Base-by-base conservation (phyloP, 225 moss, liverwort and hornwort species). In the Thuidium tamariscinum region DNA sequence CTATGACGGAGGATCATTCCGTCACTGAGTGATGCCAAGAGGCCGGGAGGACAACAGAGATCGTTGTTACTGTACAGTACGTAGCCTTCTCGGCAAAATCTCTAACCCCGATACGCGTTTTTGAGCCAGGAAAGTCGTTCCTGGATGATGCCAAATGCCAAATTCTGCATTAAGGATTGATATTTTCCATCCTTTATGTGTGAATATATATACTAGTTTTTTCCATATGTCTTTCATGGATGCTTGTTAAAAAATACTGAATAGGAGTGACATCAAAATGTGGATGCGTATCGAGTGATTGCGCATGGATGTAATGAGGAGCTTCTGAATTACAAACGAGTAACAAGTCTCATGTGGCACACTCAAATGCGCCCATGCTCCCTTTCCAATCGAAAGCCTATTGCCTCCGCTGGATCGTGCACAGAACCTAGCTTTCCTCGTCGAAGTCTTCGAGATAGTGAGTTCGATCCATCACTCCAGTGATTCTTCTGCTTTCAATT, bases 401-500 rank as follows among this genome's bases (percentile, higher is more conserved):
- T 65, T 86, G 80, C 51, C n/a, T 75, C 64, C 36, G 30, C 49
- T 61, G 60, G 44, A 56, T 76, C 77, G 68, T 49, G 68, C 61
- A 62, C 22, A 68, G 68, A 57, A 80, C 55, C 29, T 73, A 76
- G 41, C 41, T 79, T 77, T 64, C 85, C 70, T 80, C 49, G 48
- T 83, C 55, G 60, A 82, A 83, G 65, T 41, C 30, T 69, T 41
- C 39, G 49, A 57, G 63, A 70, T 64, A 34, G 32, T 80, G 46
- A 67, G 61, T 42, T n/a, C 74, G 57, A 61, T 68, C 68, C 52
- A 42, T 87, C 80, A 86, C 72, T 79, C 83, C 74, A 57, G 41
- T 39, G 57, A 79, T 83, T 91, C 90, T 68, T 91, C 86, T 68
- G 87, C 86, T 90, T 88, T 93, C 87, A 93, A 80, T 82, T 86